Evolutionary conservation across 1,284 basidiomycete species (phyloP), one percentile per base, ranked within the genome.

Genomic region (Sphagnurus paluster): DNA sequence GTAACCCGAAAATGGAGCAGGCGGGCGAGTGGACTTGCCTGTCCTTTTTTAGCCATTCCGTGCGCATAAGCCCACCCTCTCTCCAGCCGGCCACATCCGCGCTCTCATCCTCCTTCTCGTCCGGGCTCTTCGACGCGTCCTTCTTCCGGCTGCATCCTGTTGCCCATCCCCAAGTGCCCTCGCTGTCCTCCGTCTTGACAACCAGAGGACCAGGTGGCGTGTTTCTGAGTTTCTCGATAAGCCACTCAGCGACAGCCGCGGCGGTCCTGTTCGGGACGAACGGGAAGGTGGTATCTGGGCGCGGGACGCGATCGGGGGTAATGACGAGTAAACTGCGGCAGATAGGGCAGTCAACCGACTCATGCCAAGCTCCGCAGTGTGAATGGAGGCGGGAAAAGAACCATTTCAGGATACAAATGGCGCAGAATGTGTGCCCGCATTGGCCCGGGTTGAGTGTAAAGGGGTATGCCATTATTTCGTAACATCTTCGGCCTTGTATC

Each of bases 361-460:
- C 76, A 52, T 85, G 82, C 82, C 83, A 87, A 26, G 68, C 64
- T 26, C 81, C 81, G 55, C 84, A 85, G 1, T 67, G 68, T 41
- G 66, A 66, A 61, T 83, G 81, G 28, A 84, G 64, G 38, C 76
- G 74, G 48, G 81, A 78, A 65, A 85, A 85, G 63, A 79, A 79
- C 78, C 80, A 83, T 56, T 78, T 79, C 17, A 85, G 59, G 48
- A 82, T 77, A 60, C 82, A 85, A 25, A 79, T 63, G 16, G 77
- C 75, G 58, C 82, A 84, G 58, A 81, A 86, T 1, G 80, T 74
- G 55, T 86, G 83, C 2, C 84, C 84, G 50, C 83, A 86, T 35
- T 66, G 62, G 16, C 68, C 69, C 6, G 80, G 73, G 41, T 69
- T 74, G 36, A 86, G 64, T n/a, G 67, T 65, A 55, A 80, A 80